Conservation (phyloP, 306 rosid species). For the Quercus gilva region DNA sequence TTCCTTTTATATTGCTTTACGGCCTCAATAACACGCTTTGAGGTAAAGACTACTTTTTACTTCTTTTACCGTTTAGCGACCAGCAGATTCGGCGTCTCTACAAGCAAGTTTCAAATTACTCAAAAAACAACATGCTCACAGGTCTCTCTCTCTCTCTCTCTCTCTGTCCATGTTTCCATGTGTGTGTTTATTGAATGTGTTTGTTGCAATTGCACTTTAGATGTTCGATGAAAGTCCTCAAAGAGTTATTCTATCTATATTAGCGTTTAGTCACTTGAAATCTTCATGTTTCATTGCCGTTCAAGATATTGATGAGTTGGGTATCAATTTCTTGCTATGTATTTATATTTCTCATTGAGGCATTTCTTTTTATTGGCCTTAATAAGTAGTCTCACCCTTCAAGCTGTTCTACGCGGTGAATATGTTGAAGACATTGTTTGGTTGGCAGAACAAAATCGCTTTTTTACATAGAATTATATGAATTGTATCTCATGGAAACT, state of each 20-base stretch:
- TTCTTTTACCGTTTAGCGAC: neutral
- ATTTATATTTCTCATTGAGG: neutral
- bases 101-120: neutral
- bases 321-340: neutral
- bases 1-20: no score
- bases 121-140: slow-evolving; percentile 16
- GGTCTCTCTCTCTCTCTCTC: slow-evolving; percentile 18
- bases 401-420: neutral
- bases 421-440: neutral
- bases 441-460: neutral
- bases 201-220: slow-evolving; percentile 5
- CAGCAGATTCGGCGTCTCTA: neutral
- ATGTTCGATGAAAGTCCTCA: slow-evolving; percentile 27
- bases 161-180: neutral
- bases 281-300: neutral
- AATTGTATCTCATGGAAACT: neutral
- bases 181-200: neutral
- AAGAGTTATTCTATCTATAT: neutral
- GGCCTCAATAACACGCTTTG: no score
- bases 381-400: neutral
- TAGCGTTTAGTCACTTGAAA: neutral
- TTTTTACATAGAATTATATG: no score
- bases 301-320: neutral
- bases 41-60: neutral
- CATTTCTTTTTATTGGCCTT: neutral